Percentiles rank a stretch among this genome's conserved stretches.
Evolutionary conservation across 2,329 filamentous ascomycete genomes (phyloP).

Genomic region (Aaosphaeria pasadenensis): DNA sequence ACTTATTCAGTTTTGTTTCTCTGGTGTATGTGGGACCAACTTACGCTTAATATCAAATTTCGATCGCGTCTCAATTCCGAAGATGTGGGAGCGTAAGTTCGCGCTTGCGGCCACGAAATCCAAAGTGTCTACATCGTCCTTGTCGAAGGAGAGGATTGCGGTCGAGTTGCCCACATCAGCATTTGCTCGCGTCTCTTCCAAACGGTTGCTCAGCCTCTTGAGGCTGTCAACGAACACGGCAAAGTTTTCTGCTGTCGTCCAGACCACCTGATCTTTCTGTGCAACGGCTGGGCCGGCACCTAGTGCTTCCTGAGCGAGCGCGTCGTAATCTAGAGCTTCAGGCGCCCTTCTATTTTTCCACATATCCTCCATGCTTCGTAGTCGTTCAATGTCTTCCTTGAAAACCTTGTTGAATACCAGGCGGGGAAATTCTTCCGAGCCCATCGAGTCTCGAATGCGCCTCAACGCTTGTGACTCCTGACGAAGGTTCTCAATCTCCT

Average conservation of each 20-base stretch:
- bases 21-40: slow-evolving; percentile 10
- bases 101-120: slow-evolving; percentile 91
- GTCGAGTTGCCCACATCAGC: slow-evolving; percentile 46
- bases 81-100: slow-evolving; percentile 85
- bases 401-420: slow-evolving; percentile 94
- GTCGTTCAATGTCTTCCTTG: slow-evolving; percentile 73
- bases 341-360: slow-evolving; percentile 83
- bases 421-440: slow-evolving; percentile 70
- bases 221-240: slow-evolving; percentile 84
- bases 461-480: slow-evolving; percentile 82
- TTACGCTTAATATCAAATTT: slow-evolving; percentile 89
- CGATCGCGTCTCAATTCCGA: slow-evolving; percentile 82
- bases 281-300: slow-evolving; percentile 54
- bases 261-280: slow-evolving; percentile 69
- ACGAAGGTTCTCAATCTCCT: slow-evolving; percentile 84
- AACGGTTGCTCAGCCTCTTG: slow-evolving; percentile 69
- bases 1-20: not conserved
- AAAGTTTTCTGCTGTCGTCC: slow-evolving; percentile 82
- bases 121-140: slow-evolving; percentile 91
- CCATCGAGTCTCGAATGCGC: slow-evolving; percentile 76
- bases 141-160: slow-evolving; percentile 83
- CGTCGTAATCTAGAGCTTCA: slow-evolving; percentile 67
- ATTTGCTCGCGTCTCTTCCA: slow-evolving; percentile 61
- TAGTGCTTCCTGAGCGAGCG: slow-evolving; percentile 53
- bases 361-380: slow-evolving; percentile 90